phyloP scores from a whole-genome alignment of 164 flowering plant species.

The Taxillus chinensis region DNA sequence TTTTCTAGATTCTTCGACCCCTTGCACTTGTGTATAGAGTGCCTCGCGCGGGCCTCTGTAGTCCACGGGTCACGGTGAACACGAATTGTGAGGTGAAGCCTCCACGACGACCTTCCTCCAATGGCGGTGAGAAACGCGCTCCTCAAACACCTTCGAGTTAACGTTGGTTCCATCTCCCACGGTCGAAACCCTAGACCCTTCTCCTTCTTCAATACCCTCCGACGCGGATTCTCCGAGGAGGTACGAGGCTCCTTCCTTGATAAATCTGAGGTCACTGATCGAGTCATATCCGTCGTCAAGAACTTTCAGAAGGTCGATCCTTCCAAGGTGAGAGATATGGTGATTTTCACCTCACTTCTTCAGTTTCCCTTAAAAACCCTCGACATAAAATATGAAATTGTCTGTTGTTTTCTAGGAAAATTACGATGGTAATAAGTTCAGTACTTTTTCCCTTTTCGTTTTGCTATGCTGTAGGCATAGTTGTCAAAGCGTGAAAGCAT shows the following conservation, averaged over 20 bases:
- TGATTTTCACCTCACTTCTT: not conserved
- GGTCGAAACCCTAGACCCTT: constrained; percentile 18
- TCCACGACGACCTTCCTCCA: not conserved
- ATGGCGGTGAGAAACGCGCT: constrained; percentile 53
- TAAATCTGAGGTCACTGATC: constrained; percentile 75
- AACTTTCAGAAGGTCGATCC: constrained; percentile 83
- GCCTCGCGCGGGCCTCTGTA: too few species aligned
- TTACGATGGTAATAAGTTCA: too few species aligned
- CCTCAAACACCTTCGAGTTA: constrained; percentile 53
- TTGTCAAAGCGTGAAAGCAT: too few species aligned
- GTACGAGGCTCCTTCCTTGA: constrained; percentile 76
- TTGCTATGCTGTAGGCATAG: too few species aligned
- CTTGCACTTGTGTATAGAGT: too few species aligned
- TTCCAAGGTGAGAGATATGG: constrained; percentile 42
- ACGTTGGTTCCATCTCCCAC: constrained; percentile 13
- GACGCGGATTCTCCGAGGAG: constrained; percentile 57
- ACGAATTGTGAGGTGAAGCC: too few species aligned
- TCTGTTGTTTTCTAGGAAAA: too few species aligned
- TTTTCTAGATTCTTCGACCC: too few species aligned
- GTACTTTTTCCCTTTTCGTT: too few species aligned
- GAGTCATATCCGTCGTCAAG: constrained; percentile 60
- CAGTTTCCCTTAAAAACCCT: not conserved
- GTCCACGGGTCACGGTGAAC: too few species aligned
- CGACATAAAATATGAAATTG: too few species aligned
- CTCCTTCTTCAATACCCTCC: constrained; percentile 19